Evolutionary conservation across 805 yeast species (phyloP), one percentile per base, ranked within the genome.

Genomic region (Nematodospora valgi): DNA sequence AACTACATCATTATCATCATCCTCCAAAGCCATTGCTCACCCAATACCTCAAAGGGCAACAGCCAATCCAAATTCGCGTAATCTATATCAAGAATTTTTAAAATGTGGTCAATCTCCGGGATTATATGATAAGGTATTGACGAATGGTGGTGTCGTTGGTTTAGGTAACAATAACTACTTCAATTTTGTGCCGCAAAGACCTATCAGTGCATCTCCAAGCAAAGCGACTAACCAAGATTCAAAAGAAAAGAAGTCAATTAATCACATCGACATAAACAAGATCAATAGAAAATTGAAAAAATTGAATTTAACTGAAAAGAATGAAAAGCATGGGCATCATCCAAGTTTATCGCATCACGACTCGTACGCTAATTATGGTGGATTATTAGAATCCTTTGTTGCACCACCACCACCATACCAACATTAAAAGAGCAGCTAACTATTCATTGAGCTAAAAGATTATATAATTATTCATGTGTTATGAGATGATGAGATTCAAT

Each of bases 141-240:
- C 12, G 11, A 32, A 32, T 19, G 38, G 38, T 9, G 29, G 33
- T 10, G 61, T 62, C 6, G 62, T 66, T 10, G 72, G 72, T 2
- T 51, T 67, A 32, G 70, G 72, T 5, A 64, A 58, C 42, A 23
- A 29, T 11, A 54, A 58, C 28, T 59, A 56, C 40, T 59, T 62
- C 43, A 52, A 56, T 31, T 57, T 64, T 32, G 45, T 24, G 8
- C 56, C 32, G 52, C 49, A 15, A 43, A 46, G 21, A 46, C 54
- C 27, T 6, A 29, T 38, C 7, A 33, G 34, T 9, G 53, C 57
- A 4, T 55, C 64, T 26, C 70, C 62, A 12, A 56, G 56, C 35
- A 46, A 44, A 43, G 42, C 34, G 14, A 22, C 30, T 14, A 24
- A 12, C n/a, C 7, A 32, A 21, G 25, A 18, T 5, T 13, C 25